Evolutionary conservation across 345 rosid genomes (phyloP).

Genomic region (Erodium maritimum): DNA sequence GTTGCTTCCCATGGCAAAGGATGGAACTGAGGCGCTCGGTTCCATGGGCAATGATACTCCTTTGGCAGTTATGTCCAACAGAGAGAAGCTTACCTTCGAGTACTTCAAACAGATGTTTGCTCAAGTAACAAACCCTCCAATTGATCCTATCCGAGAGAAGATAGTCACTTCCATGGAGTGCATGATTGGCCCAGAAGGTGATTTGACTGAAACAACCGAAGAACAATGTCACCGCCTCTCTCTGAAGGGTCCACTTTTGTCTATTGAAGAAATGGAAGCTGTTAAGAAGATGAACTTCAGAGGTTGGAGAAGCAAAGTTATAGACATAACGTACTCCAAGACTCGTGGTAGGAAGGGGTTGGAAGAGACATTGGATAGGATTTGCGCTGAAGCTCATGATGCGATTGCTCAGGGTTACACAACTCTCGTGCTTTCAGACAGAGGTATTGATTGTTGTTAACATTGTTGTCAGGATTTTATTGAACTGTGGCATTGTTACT

Average conservation of each 20-base stretch:
- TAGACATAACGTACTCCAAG: constrained; percentile 83
- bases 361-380: constrained; percentile 78
- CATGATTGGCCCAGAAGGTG: constrained; percentile 99
- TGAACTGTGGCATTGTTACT: no score
- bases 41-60: constrained; percentile 99
- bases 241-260: constrained; percentile 71
- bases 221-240: constrained; percentile 97
- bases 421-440: constrained; percentile 79
- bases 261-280: constrained; percentile 73
- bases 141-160: constrained; percentile 97
- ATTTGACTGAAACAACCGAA: constrained; percentile 92
- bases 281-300: constrained; percentile 78
- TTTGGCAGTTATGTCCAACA: constrained; percentile 86
- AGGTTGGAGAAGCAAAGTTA: constrained; percentile 83
- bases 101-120: constrained; percentile 99
- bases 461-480: no score
- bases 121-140: constrained; percentile 99
- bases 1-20: constrained; percentile 97
- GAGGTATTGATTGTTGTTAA: constrained; percentile 41
- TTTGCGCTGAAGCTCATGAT: constrained; percentile 73
- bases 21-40: constrained; percentile 93
- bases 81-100: constrained; percentile 84
- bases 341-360: constrained; percentile 75
- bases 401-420: constrained; percentile 87
- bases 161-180: constrained; percentile 98